Evolutionary conservation across 345 rosid species (phyloP), one percentile per base, ranked within the genome.

Genomic region (Populus nigra): DNA sequence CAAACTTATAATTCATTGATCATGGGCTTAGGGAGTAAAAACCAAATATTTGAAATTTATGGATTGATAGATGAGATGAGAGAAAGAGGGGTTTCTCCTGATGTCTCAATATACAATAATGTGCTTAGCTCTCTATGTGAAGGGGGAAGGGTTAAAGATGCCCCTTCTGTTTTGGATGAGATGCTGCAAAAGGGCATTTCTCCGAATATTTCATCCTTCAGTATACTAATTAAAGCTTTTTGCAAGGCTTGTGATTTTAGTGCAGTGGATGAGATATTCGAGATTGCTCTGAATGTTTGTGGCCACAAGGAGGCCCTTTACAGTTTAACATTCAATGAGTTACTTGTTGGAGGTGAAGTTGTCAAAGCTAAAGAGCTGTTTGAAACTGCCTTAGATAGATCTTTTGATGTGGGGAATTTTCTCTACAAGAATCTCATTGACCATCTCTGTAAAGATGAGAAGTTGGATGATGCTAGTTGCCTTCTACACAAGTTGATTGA

Each of bases 41-140:
- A 87, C 65, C 94, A 92, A 85, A 85, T 88, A 84, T 96, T 93
- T 89, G 99, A 96, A 85, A 87, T 93, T 71, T 88, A 92, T 78
- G 99, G 99, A 71, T 84, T 93, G 81, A 84, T 96, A 82, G 89
- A 96, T 88, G 99, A 96, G 88, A 96, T 93, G 99, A 91, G 66
- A 83, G 99, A 96, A 86, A 89, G 86, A 73, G 97, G 95, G 45
- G 78, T 93, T 80, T 87, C 90, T 78, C 99, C 99, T 78, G 78
- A 91, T 86, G 91, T 91, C 41, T 84, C 73, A 80, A 96, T 96
- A 79, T 96, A 89, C 79, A 93, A 96, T 78, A 88, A 84, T 71
- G 80, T 94, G 71, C 90, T 96, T 68, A 86, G 83, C 66, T 92
- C 89, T 86, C 92, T 92, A 20, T 93, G 98, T 81, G 92, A 90